These are phyloP conservation scores for Solanum arcanum DNA, from an alignment of 257 asterid species.

Conservation along the genomic window DNA sequence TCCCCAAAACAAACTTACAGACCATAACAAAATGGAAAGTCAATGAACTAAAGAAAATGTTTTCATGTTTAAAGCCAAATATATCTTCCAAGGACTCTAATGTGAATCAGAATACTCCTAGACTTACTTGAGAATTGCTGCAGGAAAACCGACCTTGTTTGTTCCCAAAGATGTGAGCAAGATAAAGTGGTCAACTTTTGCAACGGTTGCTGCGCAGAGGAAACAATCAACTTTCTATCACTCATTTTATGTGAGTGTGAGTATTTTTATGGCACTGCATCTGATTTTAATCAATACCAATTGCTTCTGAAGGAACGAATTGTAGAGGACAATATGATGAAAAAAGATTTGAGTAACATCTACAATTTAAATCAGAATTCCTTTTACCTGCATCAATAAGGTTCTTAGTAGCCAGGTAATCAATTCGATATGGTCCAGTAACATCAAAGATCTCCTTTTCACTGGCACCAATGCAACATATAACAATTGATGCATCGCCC, in stretches of 20 bases:
- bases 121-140: conserved; percentile 85
- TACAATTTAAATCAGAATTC: not conserved
- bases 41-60: not conserved
- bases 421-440: conserved; percentile 87
- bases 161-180: conserved; percentile 95
- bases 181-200: conserved; percentile 67
- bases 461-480: conserved; percentile 96
- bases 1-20: conserved; percentile 88
- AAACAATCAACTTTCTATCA: not conserved
- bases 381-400: conserved; percentile 79
- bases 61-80: not conserved
- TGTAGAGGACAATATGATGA: not conserved
- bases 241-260: not conserved
- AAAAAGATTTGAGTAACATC: not conserved
- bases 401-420: conserved; percentile 75
- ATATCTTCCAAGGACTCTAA: not conserved
- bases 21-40: conserved; percentile 2
- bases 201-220: conserved; percentile 55
- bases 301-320: not conserved
- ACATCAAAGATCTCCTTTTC: conserved; percentile 85
- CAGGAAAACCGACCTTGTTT: conserved; percentile 90
- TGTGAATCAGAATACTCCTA: not conserved
- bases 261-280: not conserved
- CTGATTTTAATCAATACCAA: not conserved
- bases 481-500: conserved; percentile 65